Base-by-base conservation (phyloP, 192 early-diverging fungal genomes). In the Coemansia sp. region DNA sequence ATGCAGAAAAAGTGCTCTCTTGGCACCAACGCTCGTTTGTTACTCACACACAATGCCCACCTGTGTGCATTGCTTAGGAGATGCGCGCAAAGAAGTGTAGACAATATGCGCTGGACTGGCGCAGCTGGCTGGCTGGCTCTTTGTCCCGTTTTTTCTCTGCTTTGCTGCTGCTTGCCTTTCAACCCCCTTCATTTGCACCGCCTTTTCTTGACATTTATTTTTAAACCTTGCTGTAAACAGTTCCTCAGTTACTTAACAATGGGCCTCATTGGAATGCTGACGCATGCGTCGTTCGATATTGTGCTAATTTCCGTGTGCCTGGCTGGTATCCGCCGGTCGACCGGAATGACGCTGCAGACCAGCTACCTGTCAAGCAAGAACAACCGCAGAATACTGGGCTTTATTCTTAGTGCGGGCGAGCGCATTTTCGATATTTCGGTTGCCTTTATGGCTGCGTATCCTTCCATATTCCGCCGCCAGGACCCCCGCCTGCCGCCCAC, bases 301-400 rank as follows among this genome's bases (percentile, higher is more conserved):
- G 53, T 52, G 4, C 70, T 73, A 35, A 54, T 73, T 37, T 49
- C 70, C 3, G 38, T 73, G 39, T 66, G 62, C 33, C 58, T 73
- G 39, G 62, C 70, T 18, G 70, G 70, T n/a, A 73, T 73, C 24
- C 70, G 70, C 23, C 70, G 70, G 29, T 60, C 70, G 1, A 73
- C 70, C 1, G 70, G 70, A 11, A 50, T 73, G 14, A 73, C 63
- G 14, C 54, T 73, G 23, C 57, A 60, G 19, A 57, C 58, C 9
- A 24, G 46, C 25, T 49, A 57, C 20, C 22, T 73, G 30, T n/a
- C 27, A 1, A 59, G 39, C 58, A 65, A 62, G 38, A 73, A 53
- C 45, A 53, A 73, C 54, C 63, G 47, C 45, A 49, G 59, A 15
- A n/a, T 73, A 38, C 49, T 73, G 10, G 70, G 70, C 4, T 58